phyloP scores from a whole-genome alignment of 2,329 filamentous ascomycete genomes.

The Hansfordia pulvinata region DNA sequence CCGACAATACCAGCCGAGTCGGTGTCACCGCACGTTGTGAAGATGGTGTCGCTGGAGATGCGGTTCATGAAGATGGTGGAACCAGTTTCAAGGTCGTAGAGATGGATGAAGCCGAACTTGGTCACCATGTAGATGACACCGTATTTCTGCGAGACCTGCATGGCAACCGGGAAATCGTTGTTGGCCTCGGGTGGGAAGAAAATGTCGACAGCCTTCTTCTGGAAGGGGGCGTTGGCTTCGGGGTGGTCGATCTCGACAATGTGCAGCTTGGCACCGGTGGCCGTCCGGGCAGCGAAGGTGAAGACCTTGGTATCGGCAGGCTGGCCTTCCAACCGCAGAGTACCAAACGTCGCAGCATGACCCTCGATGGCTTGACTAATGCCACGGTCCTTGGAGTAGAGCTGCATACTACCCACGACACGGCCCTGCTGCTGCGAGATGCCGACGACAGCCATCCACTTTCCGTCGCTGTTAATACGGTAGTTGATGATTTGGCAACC shows the following conservation, averaged over 20 bases:
- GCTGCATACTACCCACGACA: conserved; percentile 90
- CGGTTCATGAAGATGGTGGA: conserved; percentile 99
- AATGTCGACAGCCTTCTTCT: conserved; percentile 93
- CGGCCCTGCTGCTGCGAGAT: conserved; percentile 89
- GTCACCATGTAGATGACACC: conserved; percentile 95
- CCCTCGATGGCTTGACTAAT: conserved; percentile 98
- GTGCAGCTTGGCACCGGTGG: conserved; percentile 85
- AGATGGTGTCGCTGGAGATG: conserved; percentile 98
- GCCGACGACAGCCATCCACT: conserved; percentile 97
- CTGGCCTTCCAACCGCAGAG: conserved; percentile 76
- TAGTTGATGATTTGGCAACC: conserved; percentile 99
- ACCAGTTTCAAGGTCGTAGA: conserved; percentile 94
- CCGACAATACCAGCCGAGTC: conserved; percentile 81
- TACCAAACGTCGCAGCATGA: conserved; percentile 89
- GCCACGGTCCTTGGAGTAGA: conserved; percentile 89
- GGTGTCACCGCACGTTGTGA: conserved; percentile 76
- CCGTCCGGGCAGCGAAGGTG: conserved; percentile 86
- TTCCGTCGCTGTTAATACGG: conserved; percentile 85
- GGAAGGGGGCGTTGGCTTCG: conserved; percentile 74
- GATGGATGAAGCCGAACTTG: conserved; percentile 97
- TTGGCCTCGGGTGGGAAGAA: conserved; percentile 93
- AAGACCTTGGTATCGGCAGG: conserved; percentile 89
- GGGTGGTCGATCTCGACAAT: conserved; percentile 95
- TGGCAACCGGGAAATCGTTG: conserved; percentile 95
- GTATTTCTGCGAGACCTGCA: conserved; percentile 95